phyloP scores from a whole-genome alignment of 495 filamentous ascomycete genomes.

The Aspergillus bridgeri region DNA sequence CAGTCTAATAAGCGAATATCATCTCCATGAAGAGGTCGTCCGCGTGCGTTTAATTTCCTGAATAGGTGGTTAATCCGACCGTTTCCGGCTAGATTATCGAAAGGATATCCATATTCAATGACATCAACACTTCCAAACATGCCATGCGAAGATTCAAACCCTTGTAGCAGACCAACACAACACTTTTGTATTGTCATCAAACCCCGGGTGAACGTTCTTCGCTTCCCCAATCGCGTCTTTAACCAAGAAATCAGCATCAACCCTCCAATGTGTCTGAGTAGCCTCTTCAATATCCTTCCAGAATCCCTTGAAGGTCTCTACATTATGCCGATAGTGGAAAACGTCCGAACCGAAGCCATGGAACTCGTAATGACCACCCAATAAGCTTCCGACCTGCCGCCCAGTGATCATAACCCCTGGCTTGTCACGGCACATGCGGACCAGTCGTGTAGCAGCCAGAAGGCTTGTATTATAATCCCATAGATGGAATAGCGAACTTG shows the following conservation, averaged over 20 bases:
- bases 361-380: constrained; percentile 23
- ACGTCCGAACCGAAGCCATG: constrained; percentile 11
- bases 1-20: no score
- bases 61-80: no score
- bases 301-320: constrained; percentile 36
- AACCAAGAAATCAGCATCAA: constrained; percentile 24
- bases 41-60: no score
- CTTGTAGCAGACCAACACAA: constrained; percentile 23
- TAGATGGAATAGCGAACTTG: constrained; percentile 44
- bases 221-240: constrained; percentile 14
- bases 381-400: constrained; percentile 37
- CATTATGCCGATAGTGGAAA: constrained; percentile 38
- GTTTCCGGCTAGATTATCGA: no score
- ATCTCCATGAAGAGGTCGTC: no score
- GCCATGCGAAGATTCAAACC: background rate
- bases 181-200: constrained; percentile 14
- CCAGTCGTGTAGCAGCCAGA: constrained; percentile 29
- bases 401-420: constrained; percentile 39
- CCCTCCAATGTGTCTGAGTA: constrained; percentile 40
- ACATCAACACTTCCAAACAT: background rate
- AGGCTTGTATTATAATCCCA: constrained; percentile 40
- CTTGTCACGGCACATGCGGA: constrained; percentile 29
- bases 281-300: constrained; percentile 43
- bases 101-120: no score
- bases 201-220: constrained; percentile 6